These are phyloP conservation scores for Fusarium aywerte DNA, from an alignment of 2,329 filamentous ascomycete genomes.

Conservation along the genomic window DNA sequence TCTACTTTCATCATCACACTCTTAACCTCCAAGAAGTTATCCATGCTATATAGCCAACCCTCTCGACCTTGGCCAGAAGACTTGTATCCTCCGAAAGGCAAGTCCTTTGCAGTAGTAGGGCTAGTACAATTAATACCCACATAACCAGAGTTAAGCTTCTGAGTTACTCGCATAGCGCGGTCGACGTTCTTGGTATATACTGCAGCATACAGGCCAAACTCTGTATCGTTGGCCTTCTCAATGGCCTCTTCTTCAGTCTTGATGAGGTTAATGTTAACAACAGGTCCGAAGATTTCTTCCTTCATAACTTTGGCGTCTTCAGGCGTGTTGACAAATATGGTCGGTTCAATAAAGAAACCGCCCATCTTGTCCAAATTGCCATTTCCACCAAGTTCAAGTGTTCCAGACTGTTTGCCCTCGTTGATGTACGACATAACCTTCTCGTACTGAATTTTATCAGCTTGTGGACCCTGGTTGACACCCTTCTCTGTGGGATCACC, in stretches of 20 bases:
- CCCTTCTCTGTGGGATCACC: slow-evolving; percentile 16
- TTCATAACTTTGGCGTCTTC: slow-evolving; percentile 60
- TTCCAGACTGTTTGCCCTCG: slow-evolving; percentile 28
- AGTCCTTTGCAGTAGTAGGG: slow-evolving; percentile 9
- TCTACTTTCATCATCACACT: slow-evolving; percentile 40
- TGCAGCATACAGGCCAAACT: slow-evolving; percentile 65
- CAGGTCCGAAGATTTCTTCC: slow-evolving; percentile 73
- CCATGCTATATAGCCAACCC: slow-evolving; percentile 28
- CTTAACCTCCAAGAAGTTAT: slow-evolving; percentile 39
- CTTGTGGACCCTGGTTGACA: slow-evolving; percentile 30
- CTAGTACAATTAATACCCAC: slow-evolving; percentile 65
- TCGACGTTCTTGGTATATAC: slow-evolving; percentile 67
- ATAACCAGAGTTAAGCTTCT: slow-evolving; percentile 68
- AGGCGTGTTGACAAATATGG: slow-evolving; percentile 37
- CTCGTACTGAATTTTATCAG: slow-evolving; percentile 28
- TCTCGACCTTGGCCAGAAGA: slow-evolving; percentile 26
- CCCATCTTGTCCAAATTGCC: slow-evolving; percentile 10
- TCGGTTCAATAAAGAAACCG: slow-evolving; percentile 33
- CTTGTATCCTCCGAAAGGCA: slow-evolving; percentile 38
- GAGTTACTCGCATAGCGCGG: slow-evolving; percentile 57
- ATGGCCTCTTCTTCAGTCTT: slow-evolving; percentile 50
- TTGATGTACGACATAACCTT: slow-evolving; percentile 25
- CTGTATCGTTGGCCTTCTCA: slow-evolving; percentile 55
- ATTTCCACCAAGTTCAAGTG: slow-evolving; percentile 14
- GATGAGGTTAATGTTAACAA: slow-evolving; percentile 65